phyloP scores from a whole-genome alignment of 768 basidiomycete species.

The Daedaleopsis sinensis region DNA sequence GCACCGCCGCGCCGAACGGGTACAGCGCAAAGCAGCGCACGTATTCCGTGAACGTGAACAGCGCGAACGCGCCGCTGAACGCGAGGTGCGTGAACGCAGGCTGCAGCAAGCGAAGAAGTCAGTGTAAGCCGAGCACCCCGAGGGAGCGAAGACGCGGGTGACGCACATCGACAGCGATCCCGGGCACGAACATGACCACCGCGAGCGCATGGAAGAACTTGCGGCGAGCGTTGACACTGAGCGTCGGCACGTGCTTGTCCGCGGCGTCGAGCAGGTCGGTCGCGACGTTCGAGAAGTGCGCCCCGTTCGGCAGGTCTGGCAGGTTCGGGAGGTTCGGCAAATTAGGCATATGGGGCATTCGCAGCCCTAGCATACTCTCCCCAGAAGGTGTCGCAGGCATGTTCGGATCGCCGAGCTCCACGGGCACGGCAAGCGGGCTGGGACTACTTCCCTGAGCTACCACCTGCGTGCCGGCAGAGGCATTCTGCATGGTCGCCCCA shows the following conservation, averaged over 20 bases:
- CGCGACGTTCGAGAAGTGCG: constrained; percentile 57
- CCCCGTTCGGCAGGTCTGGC: constrained; percentile 47
- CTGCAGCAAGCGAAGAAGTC: constrained; percentile 50
- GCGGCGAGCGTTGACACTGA: constrained; percentile 87
- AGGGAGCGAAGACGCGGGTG: neutral
- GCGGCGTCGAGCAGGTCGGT: constrained; percentile 78
- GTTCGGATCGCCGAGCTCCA: constrained; percentile 33
- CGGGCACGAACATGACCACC: constrained; percentile 96
- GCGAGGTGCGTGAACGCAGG: constrained; percentile 96
- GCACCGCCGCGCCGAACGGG: constrained; percentile 90
- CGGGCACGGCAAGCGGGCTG: neutral
- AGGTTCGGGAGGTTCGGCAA: constrained; percentile 39
- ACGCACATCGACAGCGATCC: constrained; percentile 84
- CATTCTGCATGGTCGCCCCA: constrained; percentile 2
- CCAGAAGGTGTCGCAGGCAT: constrained; percentile 19
- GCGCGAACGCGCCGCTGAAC: constrained; percentile 92
- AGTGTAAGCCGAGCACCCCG: neutral
- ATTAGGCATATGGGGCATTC: constrained; percentile 27
- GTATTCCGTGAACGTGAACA: constrained; percentile 97
- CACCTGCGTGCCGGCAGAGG: neutral
- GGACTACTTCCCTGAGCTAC: constrained; percentile 17
- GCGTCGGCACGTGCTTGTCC: constrained; percentile 86
- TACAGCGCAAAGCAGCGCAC: constrained; percentile 98
- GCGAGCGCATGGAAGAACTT: constrained; percentile 98
- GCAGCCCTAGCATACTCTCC: constrained; percentile 35